Conservation (phyloP, 169 alveolate genomes). For the Condylostoma magnum region DNA sequence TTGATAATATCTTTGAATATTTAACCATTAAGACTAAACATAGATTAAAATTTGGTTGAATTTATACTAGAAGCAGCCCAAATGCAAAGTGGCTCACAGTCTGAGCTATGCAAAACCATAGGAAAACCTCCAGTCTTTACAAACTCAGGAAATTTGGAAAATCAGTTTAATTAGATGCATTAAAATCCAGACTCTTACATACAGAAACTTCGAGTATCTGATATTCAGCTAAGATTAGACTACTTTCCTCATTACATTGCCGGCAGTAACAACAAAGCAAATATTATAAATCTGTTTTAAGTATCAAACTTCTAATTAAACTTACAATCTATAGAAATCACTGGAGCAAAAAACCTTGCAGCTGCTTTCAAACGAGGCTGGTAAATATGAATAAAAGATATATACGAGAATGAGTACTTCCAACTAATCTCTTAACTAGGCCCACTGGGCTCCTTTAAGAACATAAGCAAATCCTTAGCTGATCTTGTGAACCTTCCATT, state of each 20-base stretch:
- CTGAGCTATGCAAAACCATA: not conserved
- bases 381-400: not conserved
- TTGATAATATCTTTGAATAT: not conserved
- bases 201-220: not conserved
- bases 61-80: not conserved
- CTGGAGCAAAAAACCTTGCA: slow-evolving; percentile 6
- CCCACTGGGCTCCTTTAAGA: slow-evolving; percentile 7
- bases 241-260: slow-evolving; percentile 21
- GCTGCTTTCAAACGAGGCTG: not conserved
- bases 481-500: not conserved
- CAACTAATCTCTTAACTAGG: slow-evolving; percentile 9
- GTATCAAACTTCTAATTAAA: not conserved
- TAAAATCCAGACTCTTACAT: too few species aligned
- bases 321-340: not conserved
- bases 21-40: slow-evolving; percentile 12
- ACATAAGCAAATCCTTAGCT: not conserved
- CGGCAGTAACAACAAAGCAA: slow-evolving; percentile 12
- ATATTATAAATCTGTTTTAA: slow-evolving; percentile 6
- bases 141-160: not conserved
- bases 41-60: slow-evolving; percentile 21
- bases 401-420: not conserved
- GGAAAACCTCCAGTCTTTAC: not conserved
- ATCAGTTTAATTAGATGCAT: not conserved
- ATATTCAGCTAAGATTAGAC: not conserved
- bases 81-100: not conserved